Conservation (phyloP, 1,284 basidiomycete species). For the Irpex sp. region DNA sequence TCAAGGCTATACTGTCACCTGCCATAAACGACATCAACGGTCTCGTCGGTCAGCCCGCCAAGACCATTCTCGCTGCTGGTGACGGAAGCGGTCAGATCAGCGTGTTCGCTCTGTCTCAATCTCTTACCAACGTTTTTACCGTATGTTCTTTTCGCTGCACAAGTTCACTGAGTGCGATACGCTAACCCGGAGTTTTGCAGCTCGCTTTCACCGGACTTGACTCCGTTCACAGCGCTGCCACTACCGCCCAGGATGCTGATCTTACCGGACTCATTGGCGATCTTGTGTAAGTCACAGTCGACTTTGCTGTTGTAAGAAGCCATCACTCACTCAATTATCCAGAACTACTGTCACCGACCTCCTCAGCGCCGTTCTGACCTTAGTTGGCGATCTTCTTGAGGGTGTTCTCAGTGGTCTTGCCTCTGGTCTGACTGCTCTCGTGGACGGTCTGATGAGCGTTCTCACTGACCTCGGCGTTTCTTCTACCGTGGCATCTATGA, state of each 20-base stretch:
- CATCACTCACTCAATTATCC: background rate
- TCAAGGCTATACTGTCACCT: slow-evolving; percentile 27
- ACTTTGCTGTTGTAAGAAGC: background rate
- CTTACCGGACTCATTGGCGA: slow-evolving; percentile 22
- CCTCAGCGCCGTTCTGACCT: background rate
- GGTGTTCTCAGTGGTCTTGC: background rate
- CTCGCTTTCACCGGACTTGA: slow-evolving; percentile 33
- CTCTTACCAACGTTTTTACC: slow-evolving; percentile 26
- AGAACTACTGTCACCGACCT: background rate
- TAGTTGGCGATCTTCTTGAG: background rate
- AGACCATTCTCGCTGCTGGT: slow-evolving; percentile 29
- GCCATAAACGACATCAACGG: slow-evolving; percentile 30
- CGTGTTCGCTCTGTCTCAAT: slow-evolving; percentile 25
- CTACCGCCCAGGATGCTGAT: slow-evolving; percentile 17
- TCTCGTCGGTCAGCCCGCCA: slow-evolving; percentile 30
- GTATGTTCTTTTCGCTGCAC: slow-evolving; percentile 9
- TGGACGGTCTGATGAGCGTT: background rate
- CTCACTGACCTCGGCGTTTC: background rate
- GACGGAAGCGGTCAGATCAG: slow-evolving; percentile 26
- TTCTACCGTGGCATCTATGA: too few species aligned
- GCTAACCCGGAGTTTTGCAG: slow-evolving; percentile 14
- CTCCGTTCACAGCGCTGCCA: slow-evolving; percentile 31
- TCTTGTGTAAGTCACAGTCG: slow-evolving; percentile 16
- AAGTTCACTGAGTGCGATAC: background rate
- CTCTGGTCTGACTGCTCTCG: background rate